Percentiles rank a stretch among this genome's conserved stretches.
phyloP scores from a whole-genome alignment of 192 early-diverging fungal species.

The Rhizoclosmatium sp. region DNA sequence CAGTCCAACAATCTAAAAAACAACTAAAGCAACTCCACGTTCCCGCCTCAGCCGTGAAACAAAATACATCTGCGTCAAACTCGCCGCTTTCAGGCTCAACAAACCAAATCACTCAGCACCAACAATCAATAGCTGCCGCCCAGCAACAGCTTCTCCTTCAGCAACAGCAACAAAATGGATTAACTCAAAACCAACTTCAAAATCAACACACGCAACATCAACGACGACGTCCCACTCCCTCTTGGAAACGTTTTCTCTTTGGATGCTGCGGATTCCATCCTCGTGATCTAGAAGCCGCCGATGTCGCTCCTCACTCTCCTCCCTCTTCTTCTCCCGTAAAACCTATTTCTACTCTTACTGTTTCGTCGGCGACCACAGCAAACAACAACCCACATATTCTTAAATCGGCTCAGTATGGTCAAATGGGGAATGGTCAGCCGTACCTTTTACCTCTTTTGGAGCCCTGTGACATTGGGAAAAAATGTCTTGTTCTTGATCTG shows the following conservation, averaged over 20 bases:
- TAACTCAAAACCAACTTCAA: background rate
- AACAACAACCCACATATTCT: background rate
- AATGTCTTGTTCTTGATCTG: slow-evolving; percentile 95
- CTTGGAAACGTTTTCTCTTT: slow-evolving; percentile 11
- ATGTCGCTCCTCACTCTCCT: too few species aligned
- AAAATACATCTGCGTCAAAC: background rate
- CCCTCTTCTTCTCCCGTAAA: too few species aligned
- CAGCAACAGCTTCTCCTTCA: background rate
- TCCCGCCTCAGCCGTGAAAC: slow-evolving; percentile 1
- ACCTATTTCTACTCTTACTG: too few species aligned
- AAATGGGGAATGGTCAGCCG: slow-evolving; percentile 20
- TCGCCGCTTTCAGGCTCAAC: background rate
- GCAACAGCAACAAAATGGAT: background rate
- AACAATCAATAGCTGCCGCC: background rate
- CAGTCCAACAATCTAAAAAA: background rate
- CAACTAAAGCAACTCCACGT: background rate
- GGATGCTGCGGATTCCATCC: slow-evolving; percentile 10
- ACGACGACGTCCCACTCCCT: background rate
- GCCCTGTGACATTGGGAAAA: slow-evolving; percentile 73
- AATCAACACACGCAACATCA: background rate
- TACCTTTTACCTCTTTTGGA: slow-evolving; percentile 74
- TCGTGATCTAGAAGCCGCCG: background rate
- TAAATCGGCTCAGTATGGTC: slow-evolving; percentile 8
- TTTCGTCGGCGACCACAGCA: background rate
- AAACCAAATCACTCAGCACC: background rate